Base-by-base conservation (phyloP, 2,329 filamentous ascomycete species). In the Aaosphaeria arxii region DNA sequence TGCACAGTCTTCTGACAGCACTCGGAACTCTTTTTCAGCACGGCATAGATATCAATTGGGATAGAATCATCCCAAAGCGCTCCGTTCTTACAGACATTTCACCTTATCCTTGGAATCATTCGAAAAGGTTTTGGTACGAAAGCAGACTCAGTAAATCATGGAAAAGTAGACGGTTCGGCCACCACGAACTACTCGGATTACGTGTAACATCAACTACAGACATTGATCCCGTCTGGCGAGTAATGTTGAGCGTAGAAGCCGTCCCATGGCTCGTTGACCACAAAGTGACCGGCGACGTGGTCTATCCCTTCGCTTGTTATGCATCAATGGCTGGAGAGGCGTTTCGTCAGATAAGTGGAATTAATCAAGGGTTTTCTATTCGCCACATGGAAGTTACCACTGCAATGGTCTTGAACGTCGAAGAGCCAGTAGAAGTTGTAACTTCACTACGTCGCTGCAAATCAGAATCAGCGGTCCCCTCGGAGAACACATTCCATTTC, bases 241-340 rank as follows among this genome's bases (percentile, higher is more conserved):
- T 55, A 11, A 11, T 57, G 2, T 52, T 78, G 2, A 57, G 61
- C 5, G 42, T 72, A 0, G 52, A 61, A 0, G 62, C 74, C 32
- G 53, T 64, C 0, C 68, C 73, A 0, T 81, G 78, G 78, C 42
- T 79, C 1, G 49, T 53, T 0, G 74, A 77, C 36, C 76, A 82
- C 53, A 64, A 43, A 2, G 17, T 81, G 1, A 61, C 67, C 1
- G 58, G 58, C 0, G 59, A 70, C 5, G 58, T 72, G 2, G 57
- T 79, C 1, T 75, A 75, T 38, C 77, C 77, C 0, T 67, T 54
- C 2, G 71, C 76, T 1, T 75, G 65, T 0, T 77, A 74, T 47
- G 45, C 78, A 1, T 60, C 67, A 6, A 75, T 78, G 63, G 53
- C 71, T 4, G 54, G 58, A 4, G 69, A 73, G 51, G 69, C 66